Evolutionary conservation across 1,284 basidiomycete genomes (phyloP).

Genomic region (Tranzscheliella williamsii): DNA sequence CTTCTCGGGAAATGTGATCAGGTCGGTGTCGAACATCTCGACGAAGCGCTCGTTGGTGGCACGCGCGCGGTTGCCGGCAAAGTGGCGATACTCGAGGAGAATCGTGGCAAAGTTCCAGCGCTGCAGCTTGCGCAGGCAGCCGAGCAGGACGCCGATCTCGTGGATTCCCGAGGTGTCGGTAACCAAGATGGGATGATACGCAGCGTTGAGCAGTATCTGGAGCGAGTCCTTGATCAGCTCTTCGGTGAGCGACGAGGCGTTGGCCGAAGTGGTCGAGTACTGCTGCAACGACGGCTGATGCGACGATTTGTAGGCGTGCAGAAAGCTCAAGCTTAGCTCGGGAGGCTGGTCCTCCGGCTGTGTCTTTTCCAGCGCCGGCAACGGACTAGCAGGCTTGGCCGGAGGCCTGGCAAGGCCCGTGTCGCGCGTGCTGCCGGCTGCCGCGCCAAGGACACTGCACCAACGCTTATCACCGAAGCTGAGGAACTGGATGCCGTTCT

Average conservation of each 20-base stretch:
- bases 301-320: slow-evolving; percentile 7
- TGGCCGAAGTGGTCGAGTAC: slow-evolving; percentile 14
- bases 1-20: slow-evolving; percentile 44
- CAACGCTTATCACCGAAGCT: slow-evolving; percentile 41
- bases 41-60: slow-evolving; percentile 56
- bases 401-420: background rate
- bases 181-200: slow-evolving; percentile 47
- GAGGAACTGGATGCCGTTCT: slow-evolving; percentile 36
- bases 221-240: slow-evolving; percentile 52
- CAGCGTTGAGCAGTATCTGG: slow-evolving; percentile 41
- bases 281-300: too few species aligned
- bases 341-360: background rate
- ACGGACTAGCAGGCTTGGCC: background rate
- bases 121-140: slow-evolving; percentile 55
- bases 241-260: slow-evolving; percentile 34
- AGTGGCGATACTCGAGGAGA: slow-evolving; percentile 53
- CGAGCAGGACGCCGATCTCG: slow-evolving; percentile 53
- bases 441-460: slow-evolving; percentile 1
- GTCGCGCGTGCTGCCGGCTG: background rate
- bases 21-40: slow-evolving; percentile 58
- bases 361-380: background rate
- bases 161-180: slow-evolving; percentile 55
- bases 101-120: slow-evolving; percentile 58
- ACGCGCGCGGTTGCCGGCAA: slow-evolving; percentile 50
- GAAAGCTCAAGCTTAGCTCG: slow-evolving; percentile 9